Evolutionary conservation across 768 basidiomycete genomes (phyloP).

Genomic region (Mycena latifolia): DNA sequence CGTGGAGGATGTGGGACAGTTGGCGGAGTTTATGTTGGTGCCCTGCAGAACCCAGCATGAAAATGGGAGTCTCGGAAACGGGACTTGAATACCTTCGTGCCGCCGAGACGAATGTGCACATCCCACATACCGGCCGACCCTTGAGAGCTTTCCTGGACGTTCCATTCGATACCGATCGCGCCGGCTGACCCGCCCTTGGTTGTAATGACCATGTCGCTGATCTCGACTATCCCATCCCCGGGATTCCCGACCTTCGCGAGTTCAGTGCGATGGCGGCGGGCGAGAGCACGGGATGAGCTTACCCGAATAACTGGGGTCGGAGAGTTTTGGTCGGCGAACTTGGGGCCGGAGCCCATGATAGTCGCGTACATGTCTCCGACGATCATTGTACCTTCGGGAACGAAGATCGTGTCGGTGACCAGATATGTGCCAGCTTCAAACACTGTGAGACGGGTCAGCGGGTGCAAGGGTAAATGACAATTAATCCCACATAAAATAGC

Average conservation of each 20-base stretch:
- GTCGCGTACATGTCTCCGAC: slow-evolving; percentile 9
- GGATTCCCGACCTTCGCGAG: slow-evolving; percentile 30
- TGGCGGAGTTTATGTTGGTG: no score
- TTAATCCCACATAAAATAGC: neutral
- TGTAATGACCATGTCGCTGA: slow-evolving; percentile 56
- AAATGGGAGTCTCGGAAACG: neutral
- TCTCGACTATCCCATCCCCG: slow-evolving; percentile 45
- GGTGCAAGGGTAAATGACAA: neutral
- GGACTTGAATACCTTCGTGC: slow-evolving; percentile 28
- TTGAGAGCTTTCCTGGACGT: slow-evolving; percentile 40
- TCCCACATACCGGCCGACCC: slow-evolving; percentile 23
- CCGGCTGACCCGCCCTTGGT: slow-evolving; percentile 56
- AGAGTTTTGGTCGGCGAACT: slow-evolving; percentile 16
- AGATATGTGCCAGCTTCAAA: slow-evolving; percentile 20
- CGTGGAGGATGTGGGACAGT: slow-evolving; percentile 45
- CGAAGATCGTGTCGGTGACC: slow-evolving; percentile 14
- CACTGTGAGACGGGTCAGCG: neutral
- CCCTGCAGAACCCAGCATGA: slow-evolving; percentile 10
- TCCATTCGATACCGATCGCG: slow-evolving; percentile 55
- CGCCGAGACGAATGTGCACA: slow-evolving; percentile 36
- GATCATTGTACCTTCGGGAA: slow-evolving; percentile 1
- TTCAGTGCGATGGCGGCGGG: neutral
- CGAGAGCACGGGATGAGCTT: neutral
- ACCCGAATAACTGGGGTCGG: slow-evolving; percentile 23
- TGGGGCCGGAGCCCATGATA: slow-evolving; percentile 18